These are phyloP conservation scores for Septoria linicola DNA, from an alignment of 2,329 filamentous ascomycete species.

Conservation along the genomic window DNA sequence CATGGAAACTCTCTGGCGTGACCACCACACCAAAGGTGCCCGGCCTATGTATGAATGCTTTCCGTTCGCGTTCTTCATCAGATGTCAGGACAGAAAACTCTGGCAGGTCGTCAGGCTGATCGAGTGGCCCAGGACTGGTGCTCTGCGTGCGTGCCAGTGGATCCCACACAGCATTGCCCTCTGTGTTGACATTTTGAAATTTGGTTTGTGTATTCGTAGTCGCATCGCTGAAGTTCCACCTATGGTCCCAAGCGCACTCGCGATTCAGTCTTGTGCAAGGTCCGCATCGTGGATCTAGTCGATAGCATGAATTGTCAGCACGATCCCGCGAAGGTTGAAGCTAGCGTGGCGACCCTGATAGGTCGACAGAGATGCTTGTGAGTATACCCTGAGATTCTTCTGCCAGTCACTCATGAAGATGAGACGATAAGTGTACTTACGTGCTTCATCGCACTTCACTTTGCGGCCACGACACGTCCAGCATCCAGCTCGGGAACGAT, in stretches of 20 bases:
- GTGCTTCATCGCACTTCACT: slow-evolving; percentile 38
- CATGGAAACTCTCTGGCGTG: slow-evolving; percentile 55
- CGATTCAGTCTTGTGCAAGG: slow-evolving; percentile 58
- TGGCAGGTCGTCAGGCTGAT: slow-evolving; percentile 52
- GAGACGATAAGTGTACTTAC: slow-evolving; percentile 9
- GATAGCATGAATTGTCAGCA: slow-evolving; percentile 6
- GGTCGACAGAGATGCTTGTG: background rate
- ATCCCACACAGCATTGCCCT: slow-evolving; percentile 58
- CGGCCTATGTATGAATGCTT: slow-evolving; percentile 52
- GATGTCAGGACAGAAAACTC: slow-evolving; percentile 54
- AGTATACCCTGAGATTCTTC: background rate
- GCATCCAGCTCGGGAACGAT: slow-evolving; percentile 55
- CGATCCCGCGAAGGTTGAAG: background rate
- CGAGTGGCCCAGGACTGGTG: background rate
- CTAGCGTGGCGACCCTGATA: background rate
- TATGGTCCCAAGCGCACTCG: slow-evolving; percentile 58
- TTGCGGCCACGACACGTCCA: slow-evolving; percentile 45
- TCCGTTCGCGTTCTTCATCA: slow-evolving; percentile 59
- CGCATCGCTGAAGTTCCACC: slow-evolving; percentile 44
- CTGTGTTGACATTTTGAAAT: slow-evolving; percentile 47
- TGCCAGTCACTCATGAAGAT: too few relatives aligned
- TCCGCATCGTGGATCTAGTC: slow-evolving; percentile 28
- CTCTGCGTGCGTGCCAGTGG: slow-evolving; percentile 22
- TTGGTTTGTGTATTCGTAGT: slow-evolving; percentile 37
- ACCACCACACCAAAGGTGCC: slow-evolving; percentile 58